Evolutionary conservation across 2,329 filamentous ascomycete genomes (phyloP).

Genomic region (Penicillium sp.): DNA sequence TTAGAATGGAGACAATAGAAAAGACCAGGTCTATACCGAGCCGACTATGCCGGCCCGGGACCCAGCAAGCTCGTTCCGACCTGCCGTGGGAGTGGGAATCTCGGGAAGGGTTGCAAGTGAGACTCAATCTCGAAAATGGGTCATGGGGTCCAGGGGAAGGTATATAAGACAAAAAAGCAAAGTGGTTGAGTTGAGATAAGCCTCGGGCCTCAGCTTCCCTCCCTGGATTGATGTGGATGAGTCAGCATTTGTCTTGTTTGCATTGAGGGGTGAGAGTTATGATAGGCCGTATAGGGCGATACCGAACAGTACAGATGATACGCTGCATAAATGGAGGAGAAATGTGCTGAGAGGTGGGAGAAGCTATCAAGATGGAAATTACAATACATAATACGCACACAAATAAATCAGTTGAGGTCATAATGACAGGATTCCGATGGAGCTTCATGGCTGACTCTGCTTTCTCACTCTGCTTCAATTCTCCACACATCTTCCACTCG

Average conservation of each 20-base stretch:
- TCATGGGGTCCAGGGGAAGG: background rate
- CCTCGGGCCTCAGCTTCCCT: background rate
- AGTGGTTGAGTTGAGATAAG: background rate
- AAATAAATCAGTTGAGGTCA: background rate
- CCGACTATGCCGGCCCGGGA: background rate
- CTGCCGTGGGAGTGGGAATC: background rate
- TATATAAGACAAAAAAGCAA: background rate
- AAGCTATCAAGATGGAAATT: background rate
- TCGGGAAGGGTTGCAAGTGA: background rate
- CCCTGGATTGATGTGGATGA: background rate
- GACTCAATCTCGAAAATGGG: no score
- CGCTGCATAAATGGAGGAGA: no score
- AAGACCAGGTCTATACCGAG: background rate
- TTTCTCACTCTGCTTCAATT: background rate
- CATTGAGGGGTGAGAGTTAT: background rate
- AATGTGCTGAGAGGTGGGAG: background rate
- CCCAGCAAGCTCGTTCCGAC: background rate
- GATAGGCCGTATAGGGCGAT: background rate
- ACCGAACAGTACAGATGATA: background rate
- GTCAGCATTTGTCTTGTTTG: background rate
- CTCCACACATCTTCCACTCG: background rate
- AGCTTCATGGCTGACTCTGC: background rate
- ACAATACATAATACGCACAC: background rate
- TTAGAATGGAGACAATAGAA: background rate
- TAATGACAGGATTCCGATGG: background rate